Percentiles rank a stretch among this genome's conserved stretches.
Conservation (phyloP, 106 monocot species). For the Phalaenopsis equestris region DNA sequence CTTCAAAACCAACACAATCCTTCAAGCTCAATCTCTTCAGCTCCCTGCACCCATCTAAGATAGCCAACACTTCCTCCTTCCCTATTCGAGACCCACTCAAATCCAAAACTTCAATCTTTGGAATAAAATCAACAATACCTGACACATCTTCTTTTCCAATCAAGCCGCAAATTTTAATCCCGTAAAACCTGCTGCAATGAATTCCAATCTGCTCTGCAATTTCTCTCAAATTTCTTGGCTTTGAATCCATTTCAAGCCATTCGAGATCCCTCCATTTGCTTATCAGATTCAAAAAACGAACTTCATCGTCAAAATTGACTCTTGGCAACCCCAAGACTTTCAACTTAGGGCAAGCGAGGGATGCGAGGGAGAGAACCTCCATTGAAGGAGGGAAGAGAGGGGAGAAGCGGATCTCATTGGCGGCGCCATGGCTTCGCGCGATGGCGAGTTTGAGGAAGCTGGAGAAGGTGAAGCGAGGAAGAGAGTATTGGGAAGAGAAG, state of each 20-base stretch:
- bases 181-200: slow-evolving; percentile 8
- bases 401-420: slow-evolving; percentile 20
- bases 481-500: slow-evolving; percentile 4
- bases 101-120: slow-evolving; percentile 20
- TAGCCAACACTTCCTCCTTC: slow-evolving; percentile 20
- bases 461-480: slow-evolving; percentile 21
- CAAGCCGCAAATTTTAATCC: slow-evolving; percentile 24
- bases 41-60: slow-evolving; percentile 30
- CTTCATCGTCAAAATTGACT: slow-evolving; percentile 18
- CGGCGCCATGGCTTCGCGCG: slow-evolving; percentile 5
- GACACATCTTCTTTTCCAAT: slow-evolving; percentile 26
- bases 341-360: slow-evolving; percentile 20
- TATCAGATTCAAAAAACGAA: slow-evolving; percentile 16
- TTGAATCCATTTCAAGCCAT: slow-evolving; percentile 5
- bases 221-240: neutral
- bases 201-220: neutral
- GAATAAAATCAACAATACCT: slow-evolving; percentile 17
- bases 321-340: slow-evolving; percentile 17
- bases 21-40: slow-evolving; percentile 29
- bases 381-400: slow-evolving; percentile 8
- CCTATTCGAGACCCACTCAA: slow-evolving; percentile 27
- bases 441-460: slow-evolving; percentile 26
- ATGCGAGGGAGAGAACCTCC: slow-evolving; percentile 8
- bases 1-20: slow-evolving; percentile 36
- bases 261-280: slow-evolving; percentile 15